A percentile compares a stretch with the other conserved stretches of the same genome.
Conservation (phyloP, 1,284 basidiomycete species). For the Ceratobasidium theobromae region DNA sequence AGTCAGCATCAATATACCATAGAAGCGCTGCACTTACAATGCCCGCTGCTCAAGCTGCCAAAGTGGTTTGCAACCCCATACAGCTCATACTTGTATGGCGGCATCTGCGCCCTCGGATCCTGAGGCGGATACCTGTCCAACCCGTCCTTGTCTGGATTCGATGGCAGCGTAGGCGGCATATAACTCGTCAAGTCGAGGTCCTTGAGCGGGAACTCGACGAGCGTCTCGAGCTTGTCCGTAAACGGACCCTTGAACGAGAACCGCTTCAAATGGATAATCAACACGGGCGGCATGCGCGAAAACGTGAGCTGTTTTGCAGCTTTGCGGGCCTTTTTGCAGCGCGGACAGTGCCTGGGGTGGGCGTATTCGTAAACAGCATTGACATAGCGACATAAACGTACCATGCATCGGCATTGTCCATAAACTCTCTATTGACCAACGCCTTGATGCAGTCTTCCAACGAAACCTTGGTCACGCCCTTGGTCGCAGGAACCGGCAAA, state of each 20-base stretch:
- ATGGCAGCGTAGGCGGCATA: slow-evolving; percentile 79
- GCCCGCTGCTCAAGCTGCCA: slow-evolving; percentile 86
- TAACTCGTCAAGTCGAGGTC: slow-evolving; percentile 87
- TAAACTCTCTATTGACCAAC: slow-evolving; percentile 87
- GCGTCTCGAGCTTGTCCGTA: slow-evolving; percentile 92
- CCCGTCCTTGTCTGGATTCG: slow-evolving; percentile 55
- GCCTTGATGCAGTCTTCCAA: slow-evolving; percentile 84
- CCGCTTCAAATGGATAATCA: slow-evolving; percentile 95
- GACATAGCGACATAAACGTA: slow-evolving; percentile 46
- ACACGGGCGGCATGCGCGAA: slow-evolving; percentile 87
- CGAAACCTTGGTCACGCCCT: slow-evolving; percentile 63
- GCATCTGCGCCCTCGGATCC: slow-evolving; percentile 77
- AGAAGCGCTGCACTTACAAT: slow-evolving; percentile 65
- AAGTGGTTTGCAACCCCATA: slow-evolving; percentile 92
- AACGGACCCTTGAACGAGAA: slow-evolving; percentile 92
- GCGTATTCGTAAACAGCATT: neutral
- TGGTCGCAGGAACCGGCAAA: slow-evolving; percentile 77
- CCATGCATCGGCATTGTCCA: slow-evolving; percentile 96
- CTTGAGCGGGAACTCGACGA: slow-evolving; percentile 85
- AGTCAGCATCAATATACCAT: neutral
- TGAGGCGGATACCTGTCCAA: slow-evolving; percentile 51
- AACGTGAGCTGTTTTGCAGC: slow-evolving; percentile 86
- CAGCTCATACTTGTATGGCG: slow-evolving; percentile 85
- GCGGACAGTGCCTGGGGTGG: slow-evolving; percentile 80
- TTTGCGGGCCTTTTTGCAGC: slow-evolving; percentile 82